phyloP scores from a whole-genome alignment of 23 red algal genomes.

The Chondrus crispus region DNA sequence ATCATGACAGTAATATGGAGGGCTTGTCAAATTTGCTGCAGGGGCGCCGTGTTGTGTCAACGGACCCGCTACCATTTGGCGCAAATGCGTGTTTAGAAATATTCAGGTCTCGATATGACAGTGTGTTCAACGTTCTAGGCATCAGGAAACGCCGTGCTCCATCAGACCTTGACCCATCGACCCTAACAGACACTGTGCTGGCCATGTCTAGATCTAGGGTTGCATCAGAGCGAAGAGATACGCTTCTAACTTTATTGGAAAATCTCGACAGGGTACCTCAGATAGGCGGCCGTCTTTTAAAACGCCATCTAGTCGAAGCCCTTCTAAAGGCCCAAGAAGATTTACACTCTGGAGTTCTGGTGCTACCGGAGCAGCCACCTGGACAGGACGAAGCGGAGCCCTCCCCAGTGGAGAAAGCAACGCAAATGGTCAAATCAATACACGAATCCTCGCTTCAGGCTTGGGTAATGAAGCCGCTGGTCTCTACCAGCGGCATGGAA shows the following conservation, averaged over 20 bases:
- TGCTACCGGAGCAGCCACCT: not conserved
- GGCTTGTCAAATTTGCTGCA: not conserved
- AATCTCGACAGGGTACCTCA: not conserved
- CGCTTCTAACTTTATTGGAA: not conserved
- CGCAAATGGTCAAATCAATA: not conserved
- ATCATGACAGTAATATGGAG: not conserved
- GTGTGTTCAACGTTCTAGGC: not conserved
- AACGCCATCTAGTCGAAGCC: not conserved
- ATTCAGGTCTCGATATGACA: not conserved
- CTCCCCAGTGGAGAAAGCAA: not conserved
- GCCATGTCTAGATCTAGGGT: not conserved
- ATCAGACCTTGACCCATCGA: not conserved
- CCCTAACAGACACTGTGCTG: not conserved
- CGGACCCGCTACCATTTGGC: not conserved
- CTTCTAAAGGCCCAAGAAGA: not conserved
- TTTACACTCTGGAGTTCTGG: not conserved
- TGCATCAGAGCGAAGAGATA: not conserved
- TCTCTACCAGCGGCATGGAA: not conserved
- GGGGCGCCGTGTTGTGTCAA: not conserved
- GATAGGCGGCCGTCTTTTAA: not conserved
- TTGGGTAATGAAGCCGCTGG: slow-evolving; percentile 15
- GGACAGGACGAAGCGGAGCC: not conserved
- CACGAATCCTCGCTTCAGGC: not conserved
- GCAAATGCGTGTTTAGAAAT: not conserved
- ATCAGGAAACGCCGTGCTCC: not conserved